These are phyloP conservation scores for Xerophyta viscosa DNA, from an alignment of 106 monocot species.

Conservation along the genomic window DNA sequence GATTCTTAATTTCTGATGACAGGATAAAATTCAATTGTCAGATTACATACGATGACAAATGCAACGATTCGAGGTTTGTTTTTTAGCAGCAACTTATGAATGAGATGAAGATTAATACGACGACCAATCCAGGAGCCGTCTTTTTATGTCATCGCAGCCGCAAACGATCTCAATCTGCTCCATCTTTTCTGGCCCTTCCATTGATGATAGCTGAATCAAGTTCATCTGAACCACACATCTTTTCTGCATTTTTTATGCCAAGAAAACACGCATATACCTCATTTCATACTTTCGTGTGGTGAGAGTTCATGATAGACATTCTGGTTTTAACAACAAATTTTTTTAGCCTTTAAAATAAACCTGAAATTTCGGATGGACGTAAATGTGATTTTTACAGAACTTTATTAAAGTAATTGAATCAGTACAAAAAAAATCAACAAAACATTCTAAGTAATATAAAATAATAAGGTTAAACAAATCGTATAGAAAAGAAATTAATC, in stretches of 20 bases:
- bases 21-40: not conserved
- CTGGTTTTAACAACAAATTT: no score
- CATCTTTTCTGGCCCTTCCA: not conserved
- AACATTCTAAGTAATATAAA: no score
- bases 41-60: slow-evolving; percentile 1
- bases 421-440: no score
- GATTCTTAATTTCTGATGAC: not conserved
- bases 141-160: not conserved
- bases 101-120: not conserved
- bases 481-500: no score
- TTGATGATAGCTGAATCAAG: not conserved
- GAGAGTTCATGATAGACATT: no score
- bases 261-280: not conserved
- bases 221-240: not conserved
- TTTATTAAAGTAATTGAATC: no score
- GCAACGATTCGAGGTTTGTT: not conserved
- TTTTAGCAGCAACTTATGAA: not conserved
- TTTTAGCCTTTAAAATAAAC: no score
- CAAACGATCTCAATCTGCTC: not conserved
- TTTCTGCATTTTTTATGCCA: not conserved
- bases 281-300: no score
- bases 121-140: not conserved
- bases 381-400: no score
- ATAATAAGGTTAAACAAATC: no score
- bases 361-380: no score